A percentile compares a stretch with the other conserved stretches of the same genome.
Evolutionary conservation across 257 asterid genomes (phyloP).

Genomic region (Nicotiana tomentosiformis): DNA sequence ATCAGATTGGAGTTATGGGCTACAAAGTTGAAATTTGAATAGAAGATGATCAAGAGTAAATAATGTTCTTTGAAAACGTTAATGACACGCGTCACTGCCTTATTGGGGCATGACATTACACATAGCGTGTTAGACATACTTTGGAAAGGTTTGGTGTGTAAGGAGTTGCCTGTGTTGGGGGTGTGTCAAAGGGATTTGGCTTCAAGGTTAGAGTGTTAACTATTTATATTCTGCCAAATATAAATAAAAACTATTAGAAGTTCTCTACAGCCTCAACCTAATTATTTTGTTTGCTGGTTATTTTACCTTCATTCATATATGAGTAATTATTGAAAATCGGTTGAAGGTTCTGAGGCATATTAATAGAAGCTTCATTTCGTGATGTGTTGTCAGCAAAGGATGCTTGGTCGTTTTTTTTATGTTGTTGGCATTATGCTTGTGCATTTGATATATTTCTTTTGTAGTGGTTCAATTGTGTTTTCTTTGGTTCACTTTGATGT

Average conservation of each 20-base stretch:
- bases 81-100: too few species aligned
- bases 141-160: too few species aligned
- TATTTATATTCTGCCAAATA: too few species aligned
- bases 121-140: too few species aligned
- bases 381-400: neutral
- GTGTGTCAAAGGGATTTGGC: too few species aligned
- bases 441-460: neutral
- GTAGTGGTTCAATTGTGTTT: neutral
- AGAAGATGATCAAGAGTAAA: neutral
- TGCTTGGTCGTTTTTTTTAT: neutral
- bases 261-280: neutral
- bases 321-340: neutral
- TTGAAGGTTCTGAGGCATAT: neutral
- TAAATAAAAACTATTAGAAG: neutral
- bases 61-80: neutral
- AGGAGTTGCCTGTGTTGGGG: too few species aligned
- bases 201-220: too few species aligned
- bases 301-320: neutral
- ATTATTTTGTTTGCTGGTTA: neutral
- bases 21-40: neutral
- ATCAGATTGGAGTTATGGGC: neutral
- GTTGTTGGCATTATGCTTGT: neutral
- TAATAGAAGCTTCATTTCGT: neutral
- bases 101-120: too few species aligned
- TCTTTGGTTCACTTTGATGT: neutral